Base-by-base conservation (phyloP, 208 protist genomes). In the Leishmania aethiopica region DNA sequence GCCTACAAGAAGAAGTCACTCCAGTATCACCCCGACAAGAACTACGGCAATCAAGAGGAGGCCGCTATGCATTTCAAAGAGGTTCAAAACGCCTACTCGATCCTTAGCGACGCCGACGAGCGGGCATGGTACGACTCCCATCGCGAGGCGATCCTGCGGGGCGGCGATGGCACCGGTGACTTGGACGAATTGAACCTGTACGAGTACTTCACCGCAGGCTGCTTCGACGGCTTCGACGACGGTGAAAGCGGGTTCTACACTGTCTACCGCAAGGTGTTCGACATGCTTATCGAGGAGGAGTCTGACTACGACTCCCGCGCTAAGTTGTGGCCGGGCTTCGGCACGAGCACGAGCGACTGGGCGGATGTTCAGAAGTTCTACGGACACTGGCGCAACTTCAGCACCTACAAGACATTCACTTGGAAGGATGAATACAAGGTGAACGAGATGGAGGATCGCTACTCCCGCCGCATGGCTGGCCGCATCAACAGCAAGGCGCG, bases 391-490 rank as follows among this genome's bases (percentile, higher is more conserved):
- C 91, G 89, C n/a, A 96, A 94, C 88, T 97, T 97, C 84, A 96
- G 88, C 84, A 93, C 95, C 0, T 84, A 91, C 80, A 96, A 95
- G 75, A 95, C 82, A 10, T 98, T 98, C 89, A 90, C 92, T 37
- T 98, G 93, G 93, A 95, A 96, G 85, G 95, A 98, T 78, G 93
- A 96, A 82, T 98, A 98, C 89, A 98, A 98, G 81, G 88, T 96
- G 70, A 97, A 92, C 72, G 92, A 97, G 76, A 97, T 98, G 88
- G 88, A 93, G 79, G 95, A 98, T 81, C 93, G 95, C 64, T 94
- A 94, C 79, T 94, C 91, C 25, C 90, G 95, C n/a, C 84, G 95
- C 74, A 88, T 89, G 86, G 95, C 95, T 15, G 92, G 95, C 40
- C 87, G 93, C 59, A 95, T 98, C 80, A 98, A 98, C 85, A 89